phyloP scores from a whole-genome alignment of 495 filamentous ascomycete genomes.

The Penicillium herquei region DNA sequence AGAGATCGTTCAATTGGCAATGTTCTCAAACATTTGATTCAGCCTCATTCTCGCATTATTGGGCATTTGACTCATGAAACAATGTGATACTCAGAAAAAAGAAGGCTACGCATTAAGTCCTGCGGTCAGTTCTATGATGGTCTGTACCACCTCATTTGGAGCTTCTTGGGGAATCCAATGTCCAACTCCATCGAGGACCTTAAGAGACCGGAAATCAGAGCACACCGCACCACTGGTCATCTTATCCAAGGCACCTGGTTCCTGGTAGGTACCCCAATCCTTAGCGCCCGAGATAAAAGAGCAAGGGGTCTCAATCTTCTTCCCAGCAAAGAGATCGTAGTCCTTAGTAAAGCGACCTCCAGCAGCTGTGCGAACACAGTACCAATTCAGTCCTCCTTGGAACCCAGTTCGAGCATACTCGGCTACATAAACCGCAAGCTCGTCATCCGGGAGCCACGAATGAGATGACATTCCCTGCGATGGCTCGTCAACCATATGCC shows the following conservation, averaged over 20 bases:
- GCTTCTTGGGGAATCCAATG: constrained; percentile 71
- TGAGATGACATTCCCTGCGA: constrained; percentile 19
- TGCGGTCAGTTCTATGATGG: constrained; percentile 34
- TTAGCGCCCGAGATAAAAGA: constrained; percentile 57
- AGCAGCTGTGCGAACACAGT: constrained; percentile 55
- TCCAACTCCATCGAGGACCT: constrained; percentile 56
- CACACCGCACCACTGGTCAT: constrained; percentile 47
- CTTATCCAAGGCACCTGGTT: constrained; percentile 59
- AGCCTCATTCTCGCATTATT: no score
- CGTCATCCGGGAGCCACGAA: constrained; percentile 55
- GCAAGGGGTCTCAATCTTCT: constrained; percentile 61
- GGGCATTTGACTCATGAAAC: no score
- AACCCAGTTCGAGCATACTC: constrained; percentile 68
- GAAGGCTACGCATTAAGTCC: no score
- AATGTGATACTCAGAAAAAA: no score
- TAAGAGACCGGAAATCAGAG: constrained; percentile 49
- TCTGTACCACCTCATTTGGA: constrained; percentile 52
- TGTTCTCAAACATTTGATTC: no score
- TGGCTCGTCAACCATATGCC: constrained; percentile 53
- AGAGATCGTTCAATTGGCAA: no score
- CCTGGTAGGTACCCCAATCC: constrained; percentile 69
- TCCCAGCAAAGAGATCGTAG: constrained; percentile 57
- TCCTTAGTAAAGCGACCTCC: constrained; percentile 44
- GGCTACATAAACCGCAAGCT: constrained; percentile 56
- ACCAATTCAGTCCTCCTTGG: constrained; percentile 71